phyloP scores from a whole-genome alignment of 1,284 basidiomycete genomes.

The Ustilago lituana region DNA sequence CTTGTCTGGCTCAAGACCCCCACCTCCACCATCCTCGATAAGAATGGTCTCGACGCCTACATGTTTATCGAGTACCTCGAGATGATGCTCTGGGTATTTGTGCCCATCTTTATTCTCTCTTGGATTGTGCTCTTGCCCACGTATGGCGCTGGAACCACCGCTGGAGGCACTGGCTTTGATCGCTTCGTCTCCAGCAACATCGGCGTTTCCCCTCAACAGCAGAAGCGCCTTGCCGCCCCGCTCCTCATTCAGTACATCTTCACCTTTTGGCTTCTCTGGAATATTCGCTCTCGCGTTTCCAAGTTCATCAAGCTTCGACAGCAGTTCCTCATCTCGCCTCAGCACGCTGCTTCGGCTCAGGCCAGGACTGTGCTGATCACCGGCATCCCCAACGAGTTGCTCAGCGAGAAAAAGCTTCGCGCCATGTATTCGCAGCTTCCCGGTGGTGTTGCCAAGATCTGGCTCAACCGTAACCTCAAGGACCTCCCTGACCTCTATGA shows the following conservation, averaged over 20 bases:
- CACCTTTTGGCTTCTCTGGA: conserved; percentile 79
- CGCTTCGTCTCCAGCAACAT: conserved; percentile 82
- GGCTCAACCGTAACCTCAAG: conserved; percentile 86
- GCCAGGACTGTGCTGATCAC: conserved; percentile 89
- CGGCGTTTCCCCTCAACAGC: conserved; percentile 38
- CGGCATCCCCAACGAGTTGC: conserved; percentile 82
- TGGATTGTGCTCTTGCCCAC: conserved; percentile 73
- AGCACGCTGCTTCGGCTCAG: conserved; percentile 79
- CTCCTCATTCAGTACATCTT: conserved; percentile 62
- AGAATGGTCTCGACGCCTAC: conserved; percentile 92
- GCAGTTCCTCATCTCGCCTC: conserved; percentile 79
- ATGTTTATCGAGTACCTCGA: conserved; percentile 89
- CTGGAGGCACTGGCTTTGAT: conserved; percentile 75
- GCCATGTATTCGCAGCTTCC: conserved; percentile 79
- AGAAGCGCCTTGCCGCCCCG: conserved; percentile 57
- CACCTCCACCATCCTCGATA: conserved; percentile 61
- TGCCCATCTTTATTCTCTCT: conserved; percentile 73
- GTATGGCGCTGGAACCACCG: conserved; percentile 69
- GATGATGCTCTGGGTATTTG: conserved; percentile 78
- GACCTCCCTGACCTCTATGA: conserved; percentile 84
- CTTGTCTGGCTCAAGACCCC: conserved; percentile 65
- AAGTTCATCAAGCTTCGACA: conserved; percentile 85
- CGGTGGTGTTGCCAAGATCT: conserved; percentile 85
- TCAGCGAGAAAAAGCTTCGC: conserved; percentile 75
- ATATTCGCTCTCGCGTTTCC: conserved; percentile 81